Conservation (phyloP, 2,329 filamentous ascomycete species). For the Verticillium tricorpus region DNA sequence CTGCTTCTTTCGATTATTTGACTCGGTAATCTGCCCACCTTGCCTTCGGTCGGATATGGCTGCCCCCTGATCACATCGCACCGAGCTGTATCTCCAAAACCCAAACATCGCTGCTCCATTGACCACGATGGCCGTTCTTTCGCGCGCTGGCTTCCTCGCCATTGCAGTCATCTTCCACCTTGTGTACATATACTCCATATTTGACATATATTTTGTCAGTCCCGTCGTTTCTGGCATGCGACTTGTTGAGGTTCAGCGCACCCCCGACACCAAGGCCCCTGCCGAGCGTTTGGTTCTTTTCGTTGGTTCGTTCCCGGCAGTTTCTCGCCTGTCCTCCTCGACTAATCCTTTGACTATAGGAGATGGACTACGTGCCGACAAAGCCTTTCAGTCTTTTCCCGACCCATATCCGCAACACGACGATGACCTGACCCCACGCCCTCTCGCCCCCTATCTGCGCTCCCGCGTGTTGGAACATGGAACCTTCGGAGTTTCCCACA, state of each 20-base stretch:
- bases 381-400: slow-evolving; percentile 90
- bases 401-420: slow-evolving; percentile 72
- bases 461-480: slow-evolving; percentile 84
- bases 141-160: slow-evolving; percentile 77
- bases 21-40: not conserved
- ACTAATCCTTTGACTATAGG: slow-evolving; percentile 39
- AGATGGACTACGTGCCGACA: slow-evolving; percentile 93
- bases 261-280: slow-evolving; percentile 59
- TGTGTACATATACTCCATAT: slow-evolving; percentile 91
- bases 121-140: slow-evolving; percentile 46
- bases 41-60: not conserved
- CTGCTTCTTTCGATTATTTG: not conserved
- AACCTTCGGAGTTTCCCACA: slow-evolving; percentile 96
- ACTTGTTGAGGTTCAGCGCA: slow-evolving; percentile 57
- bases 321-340: not conserved
- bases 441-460: slow-evolving; percentile 85
- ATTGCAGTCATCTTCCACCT: slow-evolving; percentile 90
- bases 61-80: not conserved
- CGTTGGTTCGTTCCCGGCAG: slow-evolving; percentile 59
- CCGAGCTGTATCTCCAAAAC: not conserved
- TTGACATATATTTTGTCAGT: slow-evolving; percentile 98
- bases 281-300: slow-evolving; percentile 89
- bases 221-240: slow-evolving; percentile 96
- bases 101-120: not conserved
- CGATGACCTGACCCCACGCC: slow-evolving; percentile 65